These are phyloP conservation scores for Fraxinus pennsylvanica DNA, from an alignment of 257 asterid species.

Conservation along the genomic window DNA sequence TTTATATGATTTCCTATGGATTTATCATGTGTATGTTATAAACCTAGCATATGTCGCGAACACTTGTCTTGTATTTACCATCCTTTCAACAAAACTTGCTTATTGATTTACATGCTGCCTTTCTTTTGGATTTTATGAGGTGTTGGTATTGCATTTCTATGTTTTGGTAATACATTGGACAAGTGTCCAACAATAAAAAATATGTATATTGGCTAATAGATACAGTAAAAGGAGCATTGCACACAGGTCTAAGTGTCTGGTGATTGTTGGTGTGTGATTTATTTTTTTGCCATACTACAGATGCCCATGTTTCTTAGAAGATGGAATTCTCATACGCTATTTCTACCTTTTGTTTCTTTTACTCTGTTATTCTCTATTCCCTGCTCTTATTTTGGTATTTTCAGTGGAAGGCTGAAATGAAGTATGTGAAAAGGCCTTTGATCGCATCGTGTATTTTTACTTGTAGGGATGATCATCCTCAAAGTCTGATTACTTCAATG, in stretches of 20 bases:
- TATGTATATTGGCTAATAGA: background rate
- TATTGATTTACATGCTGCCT: background rate
- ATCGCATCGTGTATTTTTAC: constrained; percentile 20
- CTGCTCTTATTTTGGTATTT: background rate
- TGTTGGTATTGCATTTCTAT: background rate
- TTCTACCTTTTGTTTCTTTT: background rate
- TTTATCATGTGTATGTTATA: background rate
- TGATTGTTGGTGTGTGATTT: background rate
- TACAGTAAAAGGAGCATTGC: background rate
- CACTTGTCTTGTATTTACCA: background rate
- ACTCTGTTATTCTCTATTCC: constrained; percentile 8
- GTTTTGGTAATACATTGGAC: background rate
- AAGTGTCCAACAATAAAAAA: background rate
- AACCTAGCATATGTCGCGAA: background rate
- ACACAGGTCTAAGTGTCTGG: background rate
- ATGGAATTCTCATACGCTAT: background rate
- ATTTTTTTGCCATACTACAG: background rate
- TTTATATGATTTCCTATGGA: background rate
- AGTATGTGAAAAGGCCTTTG: constrained; percentile 12
- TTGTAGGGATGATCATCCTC: constrained; percentile 74
- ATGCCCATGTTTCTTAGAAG: background rate
- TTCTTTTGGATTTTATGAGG: background rate
- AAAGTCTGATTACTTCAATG: constrained; percentile 58
- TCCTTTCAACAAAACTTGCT: background rate
- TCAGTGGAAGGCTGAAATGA: constrained; percentile 12